Evolutionary conservation across 140 eudicot genomes (phyloP), one percentile per base, ranked within the genome.

Genomic region (Flaveria floridana): DNA sequence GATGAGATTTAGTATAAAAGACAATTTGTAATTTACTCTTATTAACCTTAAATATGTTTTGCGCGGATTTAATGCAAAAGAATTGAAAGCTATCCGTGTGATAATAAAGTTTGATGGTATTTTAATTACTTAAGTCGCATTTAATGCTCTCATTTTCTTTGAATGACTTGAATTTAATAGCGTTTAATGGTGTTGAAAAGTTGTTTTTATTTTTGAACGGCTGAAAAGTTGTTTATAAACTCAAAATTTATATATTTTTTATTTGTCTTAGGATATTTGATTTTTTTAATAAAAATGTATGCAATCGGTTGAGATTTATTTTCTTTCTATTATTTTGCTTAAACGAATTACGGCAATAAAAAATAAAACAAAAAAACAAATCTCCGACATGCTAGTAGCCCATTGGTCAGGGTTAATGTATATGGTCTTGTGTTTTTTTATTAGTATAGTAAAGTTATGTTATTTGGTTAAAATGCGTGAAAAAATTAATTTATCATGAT

Each of bases 31-130:
- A 26, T 26, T 26, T 26, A 26, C 28, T 26, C 28, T 26, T 23
- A 23, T 23, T 23, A 23, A 23, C 25, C 25, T 23, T 46, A 74
- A 20, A 56, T 61, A 51, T 77, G 28, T 72, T 64, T 41, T 61
- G 71, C 67, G 48, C 48, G 67, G 56, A 74, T 74, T 80, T 67
- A 80, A 74, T 68, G 80, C 80, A 68, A 58, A 20, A 30, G 67
- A 80, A 74, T 74, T 80, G 50, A 80, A 74, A 72, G 72, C 80
- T 80, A 80, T 74, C 76, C 72, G 80, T 80, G 72, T 74, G 84
- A 80, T 69, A 67, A 57, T 58, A 74, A 80, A 74, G 80, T 47
- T 80, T 74, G 65, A 80, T 80, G 76, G 83, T 69, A 80, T 47
- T 66, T 23, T 67, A 25, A 57, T 74, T 80, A 68, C 58, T 59